These are phyloP conservation scores for Pseudotulostoma volvatum DNA, from an alignment of 495 filamentous ascomycete species.

Conservation along the genomic window DNA sequence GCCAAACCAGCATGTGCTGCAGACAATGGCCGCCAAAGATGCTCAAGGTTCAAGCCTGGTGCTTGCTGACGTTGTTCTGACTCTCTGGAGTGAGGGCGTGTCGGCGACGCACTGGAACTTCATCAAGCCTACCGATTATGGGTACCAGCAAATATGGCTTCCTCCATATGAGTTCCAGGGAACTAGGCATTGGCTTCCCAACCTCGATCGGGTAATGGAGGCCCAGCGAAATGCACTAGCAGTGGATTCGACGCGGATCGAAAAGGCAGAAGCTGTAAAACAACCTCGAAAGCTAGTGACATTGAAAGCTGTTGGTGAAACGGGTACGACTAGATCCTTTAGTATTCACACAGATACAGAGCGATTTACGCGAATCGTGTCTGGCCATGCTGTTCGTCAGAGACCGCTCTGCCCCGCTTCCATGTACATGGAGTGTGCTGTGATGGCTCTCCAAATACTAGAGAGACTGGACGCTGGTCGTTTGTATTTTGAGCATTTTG, in stretches of 20 bases:
- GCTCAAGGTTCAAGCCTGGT: conserved; percentile 10
- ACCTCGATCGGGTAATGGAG: conserved; percentile 1
- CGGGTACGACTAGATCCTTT: conserved; percentile 20
- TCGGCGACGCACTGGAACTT: conserved; percentile 31
- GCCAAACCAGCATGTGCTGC: conserved; percentile 14
- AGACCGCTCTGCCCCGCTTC: conserved; percentile 18
- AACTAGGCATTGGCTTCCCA: conserved; percentile 21
- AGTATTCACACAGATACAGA: conserved; percentile 29
- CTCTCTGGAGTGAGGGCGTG: conserved; percentile 32
- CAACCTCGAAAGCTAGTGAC: conserved; percentile 13
- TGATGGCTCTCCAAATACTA: conserved; percentile 9
- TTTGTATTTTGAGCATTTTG: conserved; percentile 8
- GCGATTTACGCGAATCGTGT: conserved; percentile 21
- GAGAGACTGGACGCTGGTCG: conserved; percentile 2
- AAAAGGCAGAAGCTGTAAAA: neutral
- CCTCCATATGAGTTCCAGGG: conserved; percentile 41
- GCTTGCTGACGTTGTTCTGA: conserved; percentile 24
- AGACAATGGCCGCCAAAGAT: conserved; percentile 24
- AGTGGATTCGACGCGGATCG: neutral
- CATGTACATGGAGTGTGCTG: conserved; percentile 20
- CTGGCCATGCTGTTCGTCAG: conserved; percentile 22
- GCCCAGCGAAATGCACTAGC: conserved; percentile 1
- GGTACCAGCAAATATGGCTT: conserved; percentile 22
- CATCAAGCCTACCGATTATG: conserved; percentile 18
- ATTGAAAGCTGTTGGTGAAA: conserved; percentile 29